A percentile compares a stretch with the other conserved stretches of the same genome.
These are phyloP conservation scores for Neopestalotiopsis sp. DNA, from an alignment of 2,329 filamentous ascomycete species.

Conservation along the genomic window DNA sequence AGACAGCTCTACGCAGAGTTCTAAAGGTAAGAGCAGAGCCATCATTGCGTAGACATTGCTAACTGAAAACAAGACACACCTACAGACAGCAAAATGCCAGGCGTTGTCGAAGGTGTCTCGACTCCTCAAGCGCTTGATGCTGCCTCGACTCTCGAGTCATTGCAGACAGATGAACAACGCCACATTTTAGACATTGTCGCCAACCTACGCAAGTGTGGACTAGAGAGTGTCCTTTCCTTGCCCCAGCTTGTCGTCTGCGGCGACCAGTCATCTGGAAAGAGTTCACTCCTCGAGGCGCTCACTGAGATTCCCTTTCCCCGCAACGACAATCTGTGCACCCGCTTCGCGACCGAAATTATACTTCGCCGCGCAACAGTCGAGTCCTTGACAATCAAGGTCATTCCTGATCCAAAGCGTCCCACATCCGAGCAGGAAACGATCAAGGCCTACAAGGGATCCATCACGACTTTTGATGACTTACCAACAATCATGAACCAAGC, in stretches of 20 bases:
- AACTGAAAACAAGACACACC: too few species aligned
- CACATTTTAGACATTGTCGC: background rate
- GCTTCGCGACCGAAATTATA: conserved; percentile 60
- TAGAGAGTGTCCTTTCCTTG: conserved; percentile 26
- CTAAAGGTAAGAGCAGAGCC: too few species aligned
- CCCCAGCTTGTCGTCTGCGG: conserved; percentile 59
- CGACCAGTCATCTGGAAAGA: conserved; percentile 61
- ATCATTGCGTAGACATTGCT: too few species aligned
- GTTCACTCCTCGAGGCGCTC: conserved; percentile 61
- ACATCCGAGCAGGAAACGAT: background rate
- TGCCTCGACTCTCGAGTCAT: background rate
- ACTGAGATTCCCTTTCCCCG: conserved; percentile 58
- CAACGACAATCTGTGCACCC: conserved; percentile 57
- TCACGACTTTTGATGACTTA: background rate
- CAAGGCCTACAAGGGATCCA: background rate
- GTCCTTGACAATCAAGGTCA: background rate
- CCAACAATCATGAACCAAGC: background rate
- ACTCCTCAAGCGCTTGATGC: background rate
- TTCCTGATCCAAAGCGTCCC: background rate
- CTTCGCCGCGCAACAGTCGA: conserved; percentile 39
- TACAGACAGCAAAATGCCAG: too few species aligned
- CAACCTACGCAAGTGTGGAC: background rate
- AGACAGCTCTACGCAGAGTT: too few species aligned
- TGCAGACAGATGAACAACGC: background rate
- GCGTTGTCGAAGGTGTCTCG: too few species aligned